phyloP scores from a whole-genome alignment of 495 filamentous ascomycete species.

The Xylaria nigripes region DNA sequence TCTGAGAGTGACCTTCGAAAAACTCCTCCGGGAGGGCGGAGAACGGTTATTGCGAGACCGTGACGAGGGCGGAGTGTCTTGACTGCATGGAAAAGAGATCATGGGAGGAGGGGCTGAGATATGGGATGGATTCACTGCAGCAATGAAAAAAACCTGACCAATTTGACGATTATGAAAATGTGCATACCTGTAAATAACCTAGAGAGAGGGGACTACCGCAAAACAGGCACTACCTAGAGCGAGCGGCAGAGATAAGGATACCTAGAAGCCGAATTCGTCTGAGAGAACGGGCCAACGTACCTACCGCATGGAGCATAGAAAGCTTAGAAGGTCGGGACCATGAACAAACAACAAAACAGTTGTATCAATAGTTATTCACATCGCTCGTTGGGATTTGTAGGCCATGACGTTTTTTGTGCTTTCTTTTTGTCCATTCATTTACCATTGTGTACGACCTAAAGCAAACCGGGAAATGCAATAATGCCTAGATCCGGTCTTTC shows the following conservation, averaged over 20 bases:
- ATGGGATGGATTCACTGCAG: no score
- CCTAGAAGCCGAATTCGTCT: no score
- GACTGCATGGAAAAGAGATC: background rate
- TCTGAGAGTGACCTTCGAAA: background rate
- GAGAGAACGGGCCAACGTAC: background rate
- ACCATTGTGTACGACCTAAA: slow-evolving; percentile 29
- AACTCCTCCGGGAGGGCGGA: background rate
- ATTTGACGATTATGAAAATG: no score
- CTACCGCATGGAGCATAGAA: no score
- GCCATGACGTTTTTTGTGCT: slow-evolving; percentile 3
- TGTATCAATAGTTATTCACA: background rate
- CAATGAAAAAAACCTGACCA: no score
- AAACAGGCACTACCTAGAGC: no score
- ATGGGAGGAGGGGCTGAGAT: no score
- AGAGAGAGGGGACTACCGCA: no score
- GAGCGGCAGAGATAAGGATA: no score
- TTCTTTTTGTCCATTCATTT: slow-evolving; percentile 27
- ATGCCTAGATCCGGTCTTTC: slow-evolving; percentile 19
- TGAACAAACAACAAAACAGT: background rate
- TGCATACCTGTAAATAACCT: no score
- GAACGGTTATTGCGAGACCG: slow-evolving; percentile 1
- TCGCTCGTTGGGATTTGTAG: background rate
- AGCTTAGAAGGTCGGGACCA: background rate
- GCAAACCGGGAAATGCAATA: slow-evolving; percentile 29
- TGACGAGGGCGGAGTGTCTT: background rate